A percentile compares a stretch with the other conserved stretches of the same genome.
Conservation (phyloP, 139 green algal species). For the Chlorella sp. region DNA sequence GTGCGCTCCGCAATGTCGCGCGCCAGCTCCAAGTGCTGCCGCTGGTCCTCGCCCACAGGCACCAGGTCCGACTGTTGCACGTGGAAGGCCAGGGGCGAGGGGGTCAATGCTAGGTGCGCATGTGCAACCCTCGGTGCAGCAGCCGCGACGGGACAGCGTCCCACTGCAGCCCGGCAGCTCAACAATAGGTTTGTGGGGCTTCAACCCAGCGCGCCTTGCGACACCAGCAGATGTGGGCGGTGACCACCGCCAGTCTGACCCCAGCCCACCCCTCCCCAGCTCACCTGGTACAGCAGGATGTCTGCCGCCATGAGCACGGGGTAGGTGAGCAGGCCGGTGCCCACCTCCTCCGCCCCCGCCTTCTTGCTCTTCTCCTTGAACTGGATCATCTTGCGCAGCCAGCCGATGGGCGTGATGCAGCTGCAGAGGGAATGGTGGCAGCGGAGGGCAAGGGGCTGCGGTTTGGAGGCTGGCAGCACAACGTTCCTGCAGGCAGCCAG, state of each 20-base stretch:
- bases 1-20: slow-evolving; percentile 80
- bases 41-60: slow-evolving; percentile 98
- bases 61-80: slow-evolving; percentile 91
- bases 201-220: too few species aligned
- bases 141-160: too few species aligned
- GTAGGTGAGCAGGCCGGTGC: slow-evolving; percentile 96
- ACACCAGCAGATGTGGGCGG: too few species aligned
- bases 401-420: slow-evolving; percentile 56
- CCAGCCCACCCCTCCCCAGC: not conserved
- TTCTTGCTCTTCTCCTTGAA: slow-evolving; percentile 98
- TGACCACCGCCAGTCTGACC: too few species aligned
- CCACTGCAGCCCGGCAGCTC: too few species aligned
- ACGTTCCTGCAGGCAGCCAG: too few species aligned
- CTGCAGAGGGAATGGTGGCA: not conserved
- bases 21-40: slow-evolving; percentile 90
- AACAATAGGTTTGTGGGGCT: too few species aligned
- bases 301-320: slow-evolving; percentile 99
- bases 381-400: slow-evolving; percentile 98
- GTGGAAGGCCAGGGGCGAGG: too few species aligned
- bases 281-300: slow-evolving; percentile 97
- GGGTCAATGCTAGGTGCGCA: too few species aligned
- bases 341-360: slow-evolving; percentile 69
- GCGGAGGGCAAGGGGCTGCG: too few species aligned
- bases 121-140: too few species aligned
- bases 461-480: too few species aligned